Evolutionary conservation across 2,329 filamentous ascomycete species (phyloP).

Genomic region (Stachybotrys chlorohalonatus): DNA sequence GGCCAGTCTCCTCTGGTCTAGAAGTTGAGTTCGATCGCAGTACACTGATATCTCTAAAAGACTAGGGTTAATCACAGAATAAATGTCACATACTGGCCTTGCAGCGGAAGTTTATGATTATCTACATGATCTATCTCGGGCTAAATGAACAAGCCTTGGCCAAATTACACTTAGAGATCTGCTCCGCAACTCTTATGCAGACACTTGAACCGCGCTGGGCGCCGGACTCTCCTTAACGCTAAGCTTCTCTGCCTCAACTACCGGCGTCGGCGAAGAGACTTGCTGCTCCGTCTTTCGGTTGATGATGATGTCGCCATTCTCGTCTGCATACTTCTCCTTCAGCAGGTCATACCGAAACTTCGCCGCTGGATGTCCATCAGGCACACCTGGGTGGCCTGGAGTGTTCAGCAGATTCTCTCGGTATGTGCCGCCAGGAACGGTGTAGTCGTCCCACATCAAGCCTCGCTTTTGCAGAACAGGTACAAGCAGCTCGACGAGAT

Average conservation of each 20-base stretch:
- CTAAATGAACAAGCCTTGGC: no score
- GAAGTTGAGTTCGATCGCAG: no score
- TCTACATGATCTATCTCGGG: no score
- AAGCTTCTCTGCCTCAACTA: neutral
- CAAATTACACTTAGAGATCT: no score
- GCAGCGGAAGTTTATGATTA: no score
- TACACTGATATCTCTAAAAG: no score
- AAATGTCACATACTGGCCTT: no score
- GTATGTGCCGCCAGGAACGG: constrained; percentile 2
- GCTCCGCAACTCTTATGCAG: neutral
- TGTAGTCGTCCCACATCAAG: constrained; percentile 5
- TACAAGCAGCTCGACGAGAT: constrained; percentile 3
- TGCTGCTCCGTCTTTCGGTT: neutral
- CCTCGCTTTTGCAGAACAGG: constrained; percentile 4
- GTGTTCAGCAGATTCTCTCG: constrained; percentile 3
- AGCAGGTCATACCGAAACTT: neutral
- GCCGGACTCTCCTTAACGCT: neutral
- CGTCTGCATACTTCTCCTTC: neutral
- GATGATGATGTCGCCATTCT: neutral
- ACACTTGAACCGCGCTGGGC: neutral
- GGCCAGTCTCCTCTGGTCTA: no score
- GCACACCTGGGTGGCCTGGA: neutral
- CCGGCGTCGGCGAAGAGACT: neutral
- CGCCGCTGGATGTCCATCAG: neutral
- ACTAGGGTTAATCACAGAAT: no score